phyloP scores from a whole-genome alignment of 2,329 filamentous ascomycete species.

The Colletotrichum tamarilloi region DNA sequence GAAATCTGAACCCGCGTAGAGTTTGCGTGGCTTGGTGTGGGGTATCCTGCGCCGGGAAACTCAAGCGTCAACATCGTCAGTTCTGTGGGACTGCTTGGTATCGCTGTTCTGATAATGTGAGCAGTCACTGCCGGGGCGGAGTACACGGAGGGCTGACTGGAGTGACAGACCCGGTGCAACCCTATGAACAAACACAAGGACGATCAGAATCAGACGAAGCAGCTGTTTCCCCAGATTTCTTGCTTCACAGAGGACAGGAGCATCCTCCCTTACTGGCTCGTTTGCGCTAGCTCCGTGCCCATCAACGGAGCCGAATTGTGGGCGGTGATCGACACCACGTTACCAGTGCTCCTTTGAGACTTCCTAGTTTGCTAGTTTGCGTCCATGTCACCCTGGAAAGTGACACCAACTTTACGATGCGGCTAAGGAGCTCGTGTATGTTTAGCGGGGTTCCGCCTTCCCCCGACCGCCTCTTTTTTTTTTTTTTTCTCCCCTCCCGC shows the following conservation, averaged over 20 bases:
- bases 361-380: background rate
- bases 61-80: background rate
- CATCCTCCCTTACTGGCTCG: slow-evolving; percentile 13
- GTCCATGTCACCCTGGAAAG: background rate
- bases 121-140: background rate
- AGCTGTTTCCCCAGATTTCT: slow-evolving; percentile 23
- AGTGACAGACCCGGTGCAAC: background rate
- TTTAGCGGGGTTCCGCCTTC: slow-evolving; percentile 25
- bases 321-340: slow-evolving; percentile 14
- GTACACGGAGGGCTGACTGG: background rate
- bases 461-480: background rate
- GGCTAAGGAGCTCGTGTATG: slow-evolving; percentile 1
- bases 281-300: background rate
- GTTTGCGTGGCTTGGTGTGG: background rate
- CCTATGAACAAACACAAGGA: background rate
- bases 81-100: background rate
- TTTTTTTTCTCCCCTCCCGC: background rate
- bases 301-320: slow-evolving; percentile 14
- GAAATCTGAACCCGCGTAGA: background rate
- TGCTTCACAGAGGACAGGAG: background rate
- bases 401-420: background rate
- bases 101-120: background rate
- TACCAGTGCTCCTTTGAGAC: background rate
- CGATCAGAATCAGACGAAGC: slow-evolving; percentile 25
- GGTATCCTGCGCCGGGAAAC: background rate